Evolutionary conservation across 805 yeast species (phyloP).

Genomic region (Wickerhamiella siamensis): DNA sequence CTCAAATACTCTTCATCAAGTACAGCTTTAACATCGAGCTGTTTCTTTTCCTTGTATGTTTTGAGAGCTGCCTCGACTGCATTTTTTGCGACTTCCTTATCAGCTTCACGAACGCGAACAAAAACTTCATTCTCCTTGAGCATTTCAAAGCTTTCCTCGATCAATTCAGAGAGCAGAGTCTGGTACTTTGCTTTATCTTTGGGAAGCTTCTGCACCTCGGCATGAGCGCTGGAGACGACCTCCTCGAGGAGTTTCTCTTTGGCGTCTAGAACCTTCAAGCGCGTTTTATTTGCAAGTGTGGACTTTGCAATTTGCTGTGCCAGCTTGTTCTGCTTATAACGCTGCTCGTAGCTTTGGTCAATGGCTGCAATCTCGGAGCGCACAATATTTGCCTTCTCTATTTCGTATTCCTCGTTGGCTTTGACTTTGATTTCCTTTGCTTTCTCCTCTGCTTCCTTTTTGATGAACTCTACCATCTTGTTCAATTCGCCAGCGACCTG

Average conservation of each 20-base stretch:
- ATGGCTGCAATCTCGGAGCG: constrained; percentile 83
- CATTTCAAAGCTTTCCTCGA: constrained; percentile 53
- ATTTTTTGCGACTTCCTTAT: constrained; percentile 43
- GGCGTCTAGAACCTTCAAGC: constrained; percentile 77
- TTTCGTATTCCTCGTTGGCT: constrained; percentile 97
- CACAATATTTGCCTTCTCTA: constrained; percentile 89
- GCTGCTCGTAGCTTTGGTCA: constrained; percentile 64
- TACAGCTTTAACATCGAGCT: constrained; percentile 38
- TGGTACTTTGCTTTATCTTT: constrained; percentile 46
- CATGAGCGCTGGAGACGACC: constrained; percentile 57
- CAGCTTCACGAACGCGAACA: constrained; percentile 54
- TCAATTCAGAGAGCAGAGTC: constrained; percentile 57
- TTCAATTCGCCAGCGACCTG: constrained; percentile 92
- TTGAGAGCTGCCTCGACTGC: constrained; percentile 48
- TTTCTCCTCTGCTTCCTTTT: constrained; percentile 97
- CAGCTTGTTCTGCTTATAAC: constrained; percentile 78
- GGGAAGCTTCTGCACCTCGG: constrained; percentile 43
- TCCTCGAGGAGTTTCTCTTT: constrained; percentile 67
- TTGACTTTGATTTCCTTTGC: constrained; percentile 90
- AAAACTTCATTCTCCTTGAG: constrained; percentile 57
- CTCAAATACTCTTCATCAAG: constrained; percentile 44
- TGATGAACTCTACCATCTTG: constrained; percentile 97
- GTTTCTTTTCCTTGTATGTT: constrained; percentile 49
- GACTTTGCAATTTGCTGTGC: constrained; percentile 94
- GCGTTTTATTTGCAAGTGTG: constrained; percentile 86